phyloP scores from a whole-genome alignment of 345 rosid species.

The Arabidopsis suecica region DNA sequence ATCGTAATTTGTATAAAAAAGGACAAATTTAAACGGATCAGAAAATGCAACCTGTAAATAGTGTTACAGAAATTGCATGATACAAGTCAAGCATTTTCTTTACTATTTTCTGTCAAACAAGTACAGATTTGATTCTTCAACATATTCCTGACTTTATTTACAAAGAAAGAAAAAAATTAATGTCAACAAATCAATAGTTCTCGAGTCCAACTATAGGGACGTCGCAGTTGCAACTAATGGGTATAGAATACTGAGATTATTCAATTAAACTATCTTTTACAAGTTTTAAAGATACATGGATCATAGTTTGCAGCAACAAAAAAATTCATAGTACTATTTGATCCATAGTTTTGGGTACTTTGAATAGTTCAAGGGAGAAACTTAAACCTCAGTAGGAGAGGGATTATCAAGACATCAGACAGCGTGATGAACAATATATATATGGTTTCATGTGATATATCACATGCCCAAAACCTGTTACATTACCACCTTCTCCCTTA shows the following conservation, averaged over 20 bases:
- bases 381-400: neutral
- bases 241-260: neutral
- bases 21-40: slow-evolving; percentile 20
- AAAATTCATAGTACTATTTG: neutral
- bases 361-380: neutral
- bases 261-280: neutral
- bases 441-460: neutral
- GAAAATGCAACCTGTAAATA: slow-evolving; percentile 35
- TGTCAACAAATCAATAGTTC: slow-evolving; percentile 40
- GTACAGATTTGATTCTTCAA: slow-evolving; percentile 13
- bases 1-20: neutral
- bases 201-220: slow-evolving; percentile 5
- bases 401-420: neutral
- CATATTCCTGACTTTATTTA: slow-evolving; percentile 15
- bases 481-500: neutral
- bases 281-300: neutral
- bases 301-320: neutral
- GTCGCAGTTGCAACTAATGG: slow-evolving; percentile 20
- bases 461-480: neutral
- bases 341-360: neutral
- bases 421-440: neutral
- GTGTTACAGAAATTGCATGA: slow-evolving; percentile 21
- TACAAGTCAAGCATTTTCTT: neutral
- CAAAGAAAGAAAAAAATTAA: neutral
- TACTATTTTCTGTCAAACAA: slow-evolving; percentile 6